Evolutionary conservation across 2,329 filamentous ascomycete species (phyloP).

Genomic region (Podosphaera xanthii): DNA sequence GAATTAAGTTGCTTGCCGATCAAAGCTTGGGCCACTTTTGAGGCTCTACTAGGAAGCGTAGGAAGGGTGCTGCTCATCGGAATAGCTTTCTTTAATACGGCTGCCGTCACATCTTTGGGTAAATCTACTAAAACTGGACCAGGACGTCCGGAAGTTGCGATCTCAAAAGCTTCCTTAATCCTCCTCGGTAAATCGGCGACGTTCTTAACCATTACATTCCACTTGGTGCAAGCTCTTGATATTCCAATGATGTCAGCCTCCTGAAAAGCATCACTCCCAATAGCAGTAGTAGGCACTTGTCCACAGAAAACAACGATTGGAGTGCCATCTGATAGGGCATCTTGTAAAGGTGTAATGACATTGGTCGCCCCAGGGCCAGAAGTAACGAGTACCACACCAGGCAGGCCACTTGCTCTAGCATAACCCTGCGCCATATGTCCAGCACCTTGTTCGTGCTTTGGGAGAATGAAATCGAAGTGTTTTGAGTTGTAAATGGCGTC

Average conservation of each 20-base stretch:
- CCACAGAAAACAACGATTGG: conserved; percentile 91
- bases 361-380: conserved; percentile 94
- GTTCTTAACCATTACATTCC: conserved; percentile 97
- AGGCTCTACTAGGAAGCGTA: conserved; percentile 65
- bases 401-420: conserved; percentile 77
- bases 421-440: conserved; percentile 98
- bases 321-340: conserved; percentile 84
- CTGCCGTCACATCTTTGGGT: conserved; percentile 87
- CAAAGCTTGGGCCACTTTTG: conserved; percentile 53
- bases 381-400: conserved; percentile 88
- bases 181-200: conserved; percentile 77
- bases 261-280: conserved; percentile 92
- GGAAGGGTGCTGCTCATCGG: conserved; percentile 38
- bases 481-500: conserved; percentile 97
- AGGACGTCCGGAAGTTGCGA: conserved; percentile 79
- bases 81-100: conserved; percentile 62
- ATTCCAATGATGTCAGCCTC: conserved; percentile 91
- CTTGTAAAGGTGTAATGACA: conserved; percentile 87
- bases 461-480: conserved; percentile 89
- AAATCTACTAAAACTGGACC: conserved; percentile 89
- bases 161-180: conserved; percentile 96
- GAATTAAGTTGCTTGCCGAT: conserved; percentile 47
- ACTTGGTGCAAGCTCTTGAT: conserved; percentile 87
- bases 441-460: conserved; percentile 89
- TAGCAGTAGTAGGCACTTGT: conserved; percentile 73